Base-by-base conservation (phyloP, 2,329 filamentous ascomycete species). In the Neofusicoccum kwambonambiense region DNA sequence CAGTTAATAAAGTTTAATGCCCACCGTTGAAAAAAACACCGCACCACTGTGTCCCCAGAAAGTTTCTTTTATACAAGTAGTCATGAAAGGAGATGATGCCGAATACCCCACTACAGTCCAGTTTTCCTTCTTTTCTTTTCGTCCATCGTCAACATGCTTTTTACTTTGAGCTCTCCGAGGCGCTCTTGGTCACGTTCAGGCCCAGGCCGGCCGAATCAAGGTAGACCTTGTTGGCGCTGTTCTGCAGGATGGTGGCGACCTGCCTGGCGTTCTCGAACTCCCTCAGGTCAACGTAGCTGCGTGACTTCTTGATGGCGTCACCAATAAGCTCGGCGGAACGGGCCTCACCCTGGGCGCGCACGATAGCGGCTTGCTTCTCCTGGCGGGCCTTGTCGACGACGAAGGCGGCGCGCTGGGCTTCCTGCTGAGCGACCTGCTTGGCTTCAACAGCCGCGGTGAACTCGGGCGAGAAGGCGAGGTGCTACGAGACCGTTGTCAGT, bases 261-360 rank as follows among this genome's bases (percentile, higher is more conserved):
- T 87, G 86, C 70, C 92, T 87, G 6, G 95, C 95, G 74, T 97
- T 99, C 83, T 99, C 95, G 73, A 99, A 96, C 85, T 96, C 95
- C 82, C 96, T 92, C 76, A 99, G 87, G 81, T 98, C 95, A 69
- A 99, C 88, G 79, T 99, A 99, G 69, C 92, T 90, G 82, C 93
- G 90, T 84, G 87, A 96, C 90, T 98, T 99, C 91, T 98, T 99
- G 88, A 99, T 96, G 67, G 95, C 95, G 62, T 99, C 95, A 80
- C 95, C 95, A 74, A 99, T 97, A 69, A 99, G 89, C 82, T 99
- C 93, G 52, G 95, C 95, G 44, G 95, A 98, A 70, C 95, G 91
- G 57, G 95, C 95, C 83, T 99, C 95, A 92, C 95, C 95, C 88
- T 98, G 95, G 3, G 95, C 95, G 81, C 93, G 92, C 76, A 99